phyloP scores from a whole-genome alignment of 129 eudicot genomes.

The sunflower (Helianthus annuus) region HanXRQr2.0-SUNRISE NC_035440.2:1805775-1806274 shows the following conservation, averaged over 20 bases:
- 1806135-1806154: constrained; percentile 49
- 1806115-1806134: constrained; percentile 62
- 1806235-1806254: constrained; percentile 46
- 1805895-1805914: neutral
- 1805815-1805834: neutral
- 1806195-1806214: constrained; percentile 36
- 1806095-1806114: constrained; percentile 53
- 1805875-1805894: no score
- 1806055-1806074: constrained; percentile 18
- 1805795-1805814: neutral
- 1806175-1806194: constrained; percentile 29
- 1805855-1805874: no score
- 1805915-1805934: constrained; percentile 13
- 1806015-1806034: neutral
- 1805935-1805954: neutral
- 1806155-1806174: constrained; percentile 21
- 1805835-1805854: neutral
- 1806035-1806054: constrained; percentile 13
- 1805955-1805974: constrained; percentile 9
- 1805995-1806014: neutral
- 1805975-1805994: constrained; percentile 1
- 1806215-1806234: constrained; percentile 51
- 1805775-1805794: no score
- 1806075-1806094: constrained; percentile 43
- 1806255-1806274: constrained; percentile 47